A percentile compares a stretch with the other conserved stretches of the same genome.
Evolutionary conservation across 2,329 filamentous ascomycete species (phyloP).

Genomic region (Coniella vitis): DNA sequence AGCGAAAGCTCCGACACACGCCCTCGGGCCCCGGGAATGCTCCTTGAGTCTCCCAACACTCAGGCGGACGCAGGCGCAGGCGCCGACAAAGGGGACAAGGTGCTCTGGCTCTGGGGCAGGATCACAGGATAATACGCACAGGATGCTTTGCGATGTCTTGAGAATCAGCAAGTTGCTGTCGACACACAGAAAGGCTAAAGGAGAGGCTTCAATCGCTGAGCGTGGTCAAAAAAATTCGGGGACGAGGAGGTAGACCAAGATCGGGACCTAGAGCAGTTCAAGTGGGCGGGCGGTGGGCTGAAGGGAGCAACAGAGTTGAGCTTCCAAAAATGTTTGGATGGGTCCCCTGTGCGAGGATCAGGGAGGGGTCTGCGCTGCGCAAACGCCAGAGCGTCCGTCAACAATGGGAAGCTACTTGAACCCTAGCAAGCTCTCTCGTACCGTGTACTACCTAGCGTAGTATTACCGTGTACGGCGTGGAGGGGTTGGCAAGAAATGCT

Average conservation of each 20-base stretch:
- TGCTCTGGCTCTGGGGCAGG: neutral
- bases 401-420: neutral
- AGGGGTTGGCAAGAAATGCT: conserved; percentile 9
- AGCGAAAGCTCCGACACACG: conserved; percentile 4
- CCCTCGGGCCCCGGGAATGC: conserved; percentile 6
- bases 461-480: conserved; percentile 8
- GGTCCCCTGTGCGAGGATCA: neutral
- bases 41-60: neutral
- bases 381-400: neutral
- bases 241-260: conserved; percentile 10
- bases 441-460: neutral
- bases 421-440: too few relatives aligned
- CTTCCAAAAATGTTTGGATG: conserved; percentile 13
- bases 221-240: conserved; percentile 16
- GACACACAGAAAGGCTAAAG: neutral
- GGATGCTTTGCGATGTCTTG: conserved; percentile 1
- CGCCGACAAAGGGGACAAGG: neutral
- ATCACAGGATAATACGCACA: conserved; percentile 4
- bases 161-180: conserved; percentile 1
- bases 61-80: neutral
- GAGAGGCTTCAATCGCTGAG: conserved; percentile 4
- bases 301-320: conserved; percentile 9
- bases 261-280: conserved; percentile 6
- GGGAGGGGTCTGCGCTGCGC: neutral
- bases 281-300: conserved; percentile 12